Conservation (phyloP, 768 basidiomycete genomes). For the Naematelia aurantialba region DNA sequence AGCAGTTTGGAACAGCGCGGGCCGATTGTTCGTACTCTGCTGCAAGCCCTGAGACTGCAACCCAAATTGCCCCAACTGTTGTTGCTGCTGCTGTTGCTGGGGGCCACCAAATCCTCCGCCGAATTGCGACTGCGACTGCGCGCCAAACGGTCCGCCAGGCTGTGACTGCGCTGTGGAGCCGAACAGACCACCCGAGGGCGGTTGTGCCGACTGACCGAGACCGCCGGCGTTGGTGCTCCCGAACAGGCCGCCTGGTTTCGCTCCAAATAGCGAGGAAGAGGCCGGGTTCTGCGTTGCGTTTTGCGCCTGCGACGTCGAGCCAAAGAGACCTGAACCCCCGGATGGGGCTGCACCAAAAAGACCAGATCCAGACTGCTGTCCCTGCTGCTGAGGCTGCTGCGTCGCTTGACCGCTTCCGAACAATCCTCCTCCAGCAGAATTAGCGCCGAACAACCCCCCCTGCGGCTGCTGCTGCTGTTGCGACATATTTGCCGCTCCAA, state of each 20-base stretch:
- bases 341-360: slow-evolving; percentile 12
- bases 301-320: not conserved
- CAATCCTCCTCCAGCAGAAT: not conserved
- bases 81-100: slow-evolving; percentile 18
- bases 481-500: slow-evolving; percentile 5
- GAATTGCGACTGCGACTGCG: not conserved
- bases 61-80: slow-evolving; percentile 7
- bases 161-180: slow-evolving; percentile 23
- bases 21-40: slow-evolving; percentile 2
- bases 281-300: not conserved
- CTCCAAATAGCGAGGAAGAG: not conserved
- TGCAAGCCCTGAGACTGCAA: slow-evolving; percentile 2
- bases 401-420: slow-evolving; percentile 8
- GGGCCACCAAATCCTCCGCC: not conserved
- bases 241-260: slow-evolving; percentile 11
- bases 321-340: slow-evolving; percentile 17
- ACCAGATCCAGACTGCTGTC: not conserved
- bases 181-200: slow-evolving; percentile 20
- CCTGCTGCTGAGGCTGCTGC: not conserved
- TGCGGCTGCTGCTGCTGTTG: slow-evolving; percentile 15
- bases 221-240: slow-evolving; percentile 13
- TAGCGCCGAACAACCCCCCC: slow-evolving; percentile 1
- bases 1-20: slow-evolving; percentile 3
- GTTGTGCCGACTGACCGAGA: slow-evolving; percentile 18
- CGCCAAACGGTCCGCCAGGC: slow-evolving; percentile 13